Base-by-base conservation (phyloP, 2,329 filamentous ascomycete genomes). In the Domatiomyces globalis region DNA sequence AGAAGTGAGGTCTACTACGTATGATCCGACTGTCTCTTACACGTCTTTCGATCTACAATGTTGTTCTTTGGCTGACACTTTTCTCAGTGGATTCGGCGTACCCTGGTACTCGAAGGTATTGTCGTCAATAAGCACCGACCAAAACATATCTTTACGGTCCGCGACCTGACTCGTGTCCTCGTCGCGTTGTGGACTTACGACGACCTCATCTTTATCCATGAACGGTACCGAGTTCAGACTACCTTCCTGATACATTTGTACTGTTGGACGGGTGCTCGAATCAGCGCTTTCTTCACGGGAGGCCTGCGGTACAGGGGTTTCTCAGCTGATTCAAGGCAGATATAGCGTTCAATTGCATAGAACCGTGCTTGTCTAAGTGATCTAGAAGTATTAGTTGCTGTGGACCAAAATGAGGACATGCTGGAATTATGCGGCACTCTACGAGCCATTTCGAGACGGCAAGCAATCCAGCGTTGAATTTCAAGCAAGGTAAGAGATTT, bases 181-280 rank as follows among this genome's bases (percentile, higher is more conserved):
- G 25, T 54, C 2, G 29, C 53, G 8, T 19, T 52, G 15, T 57
- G 55, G 56, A 57, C 56, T 2, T 43, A 46, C 20, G 50, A 56
- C 36, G 52, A 57, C 36, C 45, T 54, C 1, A 54, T 54, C 17
- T 58, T 48, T 27, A 57, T 57, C 10, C 53, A 49, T 22, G 33
- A 52, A 48, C 49, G 52, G 6, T 46, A 51, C n/a, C 49, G 53
- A 36, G 49, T 56, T 7, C 47, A 57, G 33, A 27, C 33, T 19
- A 58, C 51, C 10, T 57, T 49, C 22, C 43, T 58, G 20, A 45
- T 48, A 18, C 50, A 54, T 42, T 39, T 55, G 12, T 59, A 54
- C 53, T 57, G 46, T 42, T 59, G 45, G 49, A 56, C 51, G 2
- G 54, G 53, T 10, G 54, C 55, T 49, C 53, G 55, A 5, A 51